Conservation (phyloP, 495 filamentous ascomycete genomes). For the Daldinia grandis region DNA sequence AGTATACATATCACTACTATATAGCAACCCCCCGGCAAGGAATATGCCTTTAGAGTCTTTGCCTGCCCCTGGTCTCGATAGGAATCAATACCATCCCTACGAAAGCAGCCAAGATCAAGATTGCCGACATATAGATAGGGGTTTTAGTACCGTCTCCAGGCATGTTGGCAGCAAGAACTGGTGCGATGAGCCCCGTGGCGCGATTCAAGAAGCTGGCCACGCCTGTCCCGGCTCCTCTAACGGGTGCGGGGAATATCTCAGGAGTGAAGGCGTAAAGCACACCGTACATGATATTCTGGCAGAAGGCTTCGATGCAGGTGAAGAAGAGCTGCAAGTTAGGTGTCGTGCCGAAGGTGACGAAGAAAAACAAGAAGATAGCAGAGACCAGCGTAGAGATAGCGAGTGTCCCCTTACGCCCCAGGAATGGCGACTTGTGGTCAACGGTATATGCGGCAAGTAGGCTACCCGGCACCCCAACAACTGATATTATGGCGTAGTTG, state of each 20-base stretch:
- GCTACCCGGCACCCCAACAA: constrained; percentile 76
- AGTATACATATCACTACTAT: background rate
- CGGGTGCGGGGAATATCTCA: constrained; percentile 82
- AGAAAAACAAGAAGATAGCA: constrained; percentile 75
- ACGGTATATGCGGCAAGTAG: constrained; percentile 75
- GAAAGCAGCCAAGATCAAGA: constrained; percentile 72
- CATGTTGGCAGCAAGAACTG: constrained; percentile 75
- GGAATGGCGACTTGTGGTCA: constrained; percentile 66
- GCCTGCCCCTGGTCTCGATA: constrained; percentile 77
- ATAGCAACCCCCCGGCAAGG: background rate
- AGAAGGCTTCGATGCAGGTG: constrained; percentile 79
- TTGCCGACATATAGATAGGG: constrained; percentile 78
- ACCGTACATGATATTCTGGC: constrained; percentile 85
- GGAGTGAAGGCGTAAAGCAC: constrained; percentile 87
- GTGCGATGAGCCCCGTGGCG: constrained; percentile 76
- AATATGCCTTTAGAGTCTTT: constrained; percentile 61
- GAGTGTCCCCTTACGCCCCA: constrained; percentile 79
- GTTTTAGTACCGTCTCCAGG: constrained; percentile 71
- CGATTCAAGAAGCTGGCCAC: constrained; percentile 78
- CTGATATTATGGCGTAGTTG: constrained; percentile 77
- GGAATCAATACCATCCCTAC: constrained; percentile 70
- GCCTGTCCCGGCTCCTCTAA: constrained; percentile 81
- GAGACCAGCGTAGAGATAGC: constrained; percentile 72
- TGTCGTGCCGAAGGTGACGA: constrained; percentile 65
- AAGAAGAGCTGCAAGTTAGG: constrained; percentile 71